Evolutionary conservation across 2,329 filamentous ascomycete species (phyloP), one percentile per base, ranked within the genome.

Genomic region (Cryphonectria nitschkei): DNA sequence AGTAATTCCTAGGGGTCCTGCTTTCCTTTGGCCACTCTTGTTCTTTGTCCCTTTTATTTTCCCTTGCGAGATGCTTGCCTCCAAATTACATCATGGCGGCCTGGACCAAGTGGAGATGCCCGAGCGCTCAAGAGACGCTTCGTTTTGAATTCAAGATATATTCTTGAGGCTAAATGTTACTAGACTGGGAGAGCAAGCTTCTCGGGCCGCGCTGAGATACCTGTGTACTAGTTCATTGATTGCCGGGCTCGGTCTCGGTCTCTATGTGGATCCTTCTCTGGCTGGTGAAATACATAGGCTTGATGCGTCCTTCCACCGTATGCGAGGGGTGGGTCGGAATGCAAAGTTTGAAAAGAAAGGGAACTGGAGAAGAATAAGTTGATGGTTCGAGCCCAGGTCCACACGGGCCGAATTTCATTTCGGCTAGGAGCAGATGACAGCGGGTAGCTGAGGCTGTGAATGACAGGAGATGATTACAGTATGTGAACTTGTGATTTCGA

Each of bases 21-120:
- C 11, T 8, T 8, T 8, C n/a, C 13, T 14, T 14, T 26, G 26
- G 52, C 11, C 52, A 14, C 52, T 56, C 1, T 52, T n/a, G 1
- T 46, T 46, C 43, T 22, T 46, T 16, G 5, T 46, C 19, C 16
- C 14, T 16, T 43, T 43, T 43, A 1, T 43, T 11, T 19, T n/a
- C 7, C 22, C 8, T 26, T 26, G 7, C 26, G 22, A 26, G 4
- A 43, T 11, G 2, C 32, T 14, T 22, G 22, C 19, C 13, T 50
- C 37, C 14, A 34, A 54, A 39, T 65, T 54, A 46, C 65, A 72
- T 70, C 61, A 72, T 72, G 11, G 62, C 34, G 4, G 4, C 34
- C 58, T 61, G 34, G 61, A 43, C 2, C 8, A 68, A 54, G 68
- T 72, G 70, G 68, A 72, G 70, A 70, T 70, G 68, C 70, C 70